Evolutionary conservation across 2,329 filamentous ascomycete genomes (phyloP), one percentile per base, ranked within the genome.

Genomic region (Neofusicoccum cordaticola): DNA sequence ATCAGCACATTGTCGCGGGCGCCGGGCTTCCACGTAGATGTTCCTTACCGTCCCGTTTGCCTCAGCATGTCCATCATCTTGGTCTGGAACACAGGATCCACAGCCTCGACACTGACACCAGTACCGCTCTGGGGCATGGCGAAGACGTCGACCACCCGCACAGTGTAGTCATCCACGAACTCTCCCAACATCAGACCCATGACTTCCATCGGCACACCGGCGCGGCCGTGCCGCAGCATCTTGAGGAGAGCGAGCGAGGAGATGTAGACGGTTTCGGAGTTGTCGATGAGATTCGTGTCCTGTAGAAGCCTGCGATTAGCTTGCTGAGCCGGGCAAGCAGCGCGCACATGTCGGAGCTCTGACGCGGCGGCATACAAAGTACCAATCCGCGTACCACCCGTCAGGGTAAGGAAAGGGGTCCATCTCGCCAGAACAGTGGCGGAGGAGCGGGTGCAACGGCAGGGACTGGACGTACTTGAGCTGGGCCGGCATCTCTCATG

Each of bases 31-130:
- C n/a, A 50, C 12, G 44, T 44, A 35, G 56, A 57, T 7, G 42
- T 22, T 50, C 68, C 86, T 72, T 83, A 96, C 92, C 95, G 87
- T 81, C 95, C 95, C 65, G 95, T 99, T 84, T 99, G 95, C 74
- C 91, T 86, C 77, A 99, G 84, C 95, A 99, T 98, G 78, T 99
- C 95, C 95, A 99, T 99, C 95, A 99, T 99, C 85, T 97, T 99
- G 74, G 93, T 97, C 83, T 99, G 95, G 80, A 99, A 99, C 39
- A 99, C 95, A 9, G 93, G 93, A 77, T 99, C 95, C 68, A 99
- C 95, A 60, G 95, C 96, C 81, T 99, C 95, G 73, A 99, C 95
- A 80, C 92, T 97, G 71, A 99, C 95, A 71, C 95, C 95, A 1
- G 95, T 99, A 81, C 95, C 95, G 72, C 93, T 97, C 78, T 99